Evolutionary conservation across 2,329 filamentous ascomycete species (phyloP), one percentile per base, ranked within the genome.

Genomic region (Colletotrichum aenigma): DNA sequence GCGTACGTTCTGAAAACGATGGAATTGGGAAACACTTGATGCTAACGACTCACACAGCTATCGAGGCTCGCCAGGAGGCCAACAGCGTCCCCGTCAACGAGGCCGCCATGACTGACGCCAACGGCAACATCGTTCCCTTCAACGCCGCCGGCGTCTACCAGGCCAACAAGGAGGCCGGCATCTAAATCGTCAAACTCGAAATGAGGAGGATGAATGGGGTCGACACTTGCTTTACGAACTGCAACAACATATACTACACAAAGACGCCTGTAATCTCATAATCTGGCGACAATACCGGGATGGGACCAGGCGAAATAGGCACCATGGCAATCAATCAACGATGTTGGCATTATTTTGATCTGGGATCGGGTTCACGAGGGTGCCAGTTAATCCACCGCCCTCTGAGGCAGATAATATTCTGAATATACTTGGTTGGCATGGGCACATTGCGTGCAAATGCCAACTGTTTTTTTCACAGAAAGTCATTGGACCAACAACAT

Each of bases 61-160:
- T 83, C 76, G 82, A 81, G 66, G 82, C 80, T 74, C 84, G 84
- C 18, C 83, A 84, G 78, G 74, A 68, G 43, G 77, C 55, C 38
- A 70, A 21, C 58, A 34, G 77, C 34, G 81, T 84, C 71, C 80
- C 84, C 36, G 84, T 85, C 77, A 83, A 84, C 70, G 79, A 79
- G 24, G 80, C 87, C 16, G 83, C 88, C 81, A 91, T 91, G 89
- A 84, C 86, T 48, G 84, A 87, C 76, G 78, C 79, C 24, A 76
- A 81, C 48, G 89, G 89, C 79, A 85, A 87, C 61, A 82, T 89
- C 76, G 78, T 90, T 24, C 79, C 83, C 32, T 91, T 89, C 78
- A 81, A 88, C 79, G 12, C 87, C 18, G 78, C 81, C 32, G 82
- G 82, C 15, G 88, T 90, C 78, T 82, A 86, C 83, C 82, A 86